Evolutionary conservation across 371 early-diverging fungal species (phyloP).

Genomic region (Lichtheimia ramosa): DNA sequence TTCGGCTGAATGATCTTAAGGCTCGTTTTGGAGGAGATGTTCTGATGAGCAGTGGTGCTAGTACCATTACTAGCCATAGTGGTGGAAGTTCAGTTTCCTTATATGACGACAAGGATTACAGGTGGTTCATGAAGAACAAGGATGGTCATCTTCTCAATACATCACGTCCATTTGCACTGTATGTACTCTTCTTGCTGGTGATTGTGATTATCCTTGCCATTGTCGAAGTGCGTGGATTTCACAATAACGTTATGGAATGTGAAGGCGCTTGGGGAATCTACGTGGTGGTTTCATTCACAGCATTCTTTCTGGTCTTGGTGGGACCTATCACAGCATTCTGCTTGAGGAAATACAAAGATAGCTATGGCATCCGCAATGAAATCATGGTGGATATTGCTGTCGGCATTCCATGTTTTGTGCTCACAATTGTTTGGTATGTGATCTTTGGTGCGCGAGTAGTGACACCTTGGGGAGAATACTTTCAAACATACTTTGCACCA

Average conservation of each 20-base stretch:
- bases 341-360: conserved; percentile 24
- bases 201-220: conserved; percentile 19
- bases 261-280: conserved; percentile 16
- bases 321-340: conserved; percentile 26
- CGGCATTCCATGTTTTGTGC: conserved; percentile 24
- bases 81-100: not conserved
- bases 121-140: conserved; percentile 25
- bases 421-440: conserved; percentile 26
- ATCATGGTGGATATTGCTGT: conserved; percentile 21
- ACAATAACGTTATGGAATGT: conserved; percentile 5
- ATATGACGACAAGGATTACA: conserved; percentile 21
- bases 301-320: conserved; percentile 22
- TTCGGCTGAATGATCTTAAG: conserved; percentile 25
- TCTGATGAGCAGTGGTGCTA: not conserved
- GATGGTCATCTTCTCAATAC: conserved; percentile 7
- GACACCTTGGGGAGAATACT: not conserved
- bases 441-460: not conserved
- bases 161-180: conserved; percentile 10
- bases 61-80: not conserved
- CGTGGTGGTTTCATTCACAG: conserved; percentile 11
- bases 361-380: conserved; percentile 42
- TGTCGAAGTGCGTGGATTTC: conserved; percentile 12
- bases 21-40: conserved; percentile 13
- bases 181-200: conserved; percentile 6
- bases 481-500: conserved; percentile 13